Conservation (phyloP, 2,329 filamentous ascomycete genomes). For the Cercospora berteroae region DNA sequence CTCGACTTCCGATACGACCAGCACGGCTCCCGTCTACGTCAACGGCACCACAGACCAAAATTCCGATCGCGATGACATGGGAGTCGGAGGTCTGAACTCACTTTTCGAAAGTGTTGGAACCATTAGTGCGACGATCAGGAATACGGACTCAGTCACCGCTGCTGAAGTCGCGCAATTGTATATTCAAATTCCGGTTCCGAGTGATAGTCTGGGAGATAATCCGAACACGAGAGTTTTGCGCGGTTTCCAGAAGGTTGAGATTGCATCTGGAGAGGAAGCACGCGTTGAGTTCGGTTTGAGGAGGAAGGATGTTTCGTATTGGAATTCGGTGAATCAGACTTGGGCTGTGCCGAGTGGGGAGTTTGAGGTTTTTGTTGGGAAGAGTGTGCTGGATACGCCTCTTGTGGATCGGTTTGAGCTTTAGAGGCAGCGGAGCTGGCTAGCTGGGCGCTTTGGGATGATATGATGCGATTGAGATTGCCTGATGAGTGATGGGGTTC, state of each 20-base stretch:
- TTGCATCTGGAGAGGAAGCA: conserved; percentile 34
- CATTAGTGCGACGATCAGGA: conserved; percentile 51
- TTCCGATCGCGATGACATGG: conserved; percentile 24
- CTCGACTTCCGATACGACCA: conserved; percentile 24
- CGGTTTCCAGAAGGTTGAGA: conserved; percentile 36
- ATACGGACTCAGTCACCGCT: conserved; percentile 50
- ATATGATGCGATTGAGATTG: background rate
- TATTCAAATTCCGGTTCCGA: conserved; percentile 41
- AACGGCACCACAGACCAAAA: conserved; percentile 35
- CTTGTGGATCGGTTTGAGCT: conserved; percentile 29
- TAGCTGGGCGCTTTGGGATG: background rate
- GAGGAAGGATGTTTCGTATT: conserved; percentile 50
- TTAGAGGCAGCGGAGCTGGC: background rate
- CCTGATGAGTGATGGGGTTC: background rate
- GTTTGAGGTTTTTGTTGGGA: conserved; percentile 50
- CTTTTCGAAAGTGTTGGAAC: conserved; percentile 53
- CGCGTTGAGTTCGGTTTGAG: conserved; percentile 41
- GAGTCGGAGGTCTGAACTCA: conserved; percentile 31
- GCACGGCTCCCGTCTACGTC: conserved; percentile 29
- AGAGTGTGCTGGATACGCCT: conserved; percentile 37
- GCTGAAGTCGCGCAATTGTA: conserved; percentile 55
- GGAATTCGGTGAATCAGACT: conserved; percentile 50
- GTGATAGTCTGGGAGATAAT: conserved; percentile 51
- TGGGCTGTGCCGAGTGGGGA: conserved; percentile 50
- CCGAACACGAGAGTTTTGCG: conserved; percentile 33